These are phyloP conservation scores for Colletotrichum tofieldiae DNA, from an alignment of 2,329 filamentous ascomycete species.

Conservation along the genomic window DNA sequence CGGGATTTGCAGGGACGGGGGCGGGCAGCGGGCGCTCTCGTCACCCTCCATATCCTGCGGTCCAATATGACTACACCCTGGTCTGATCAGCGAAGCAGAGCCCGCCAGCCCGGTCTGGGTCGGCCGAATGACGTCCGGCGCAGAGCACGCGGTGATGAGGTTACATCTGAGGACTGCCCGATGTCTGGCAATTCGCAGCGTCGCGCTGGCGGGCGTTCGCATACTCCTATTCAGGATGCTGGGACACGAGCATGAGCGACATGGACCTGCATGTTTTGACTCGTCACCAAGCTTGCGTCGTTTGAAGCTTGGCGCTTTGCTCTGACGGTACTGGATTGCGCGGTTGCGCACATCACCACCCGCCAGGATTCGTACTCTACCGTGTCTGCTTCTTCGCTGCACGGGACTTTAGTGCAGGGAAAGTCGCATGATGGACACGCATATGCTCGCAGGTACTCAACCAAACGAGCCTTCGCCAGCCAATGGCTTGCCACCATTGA, in stretches of 20 bases:
- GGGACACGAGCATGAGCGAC: constrained; percentile 17
- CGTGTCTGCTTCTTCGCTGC: constrained; percentile 19
- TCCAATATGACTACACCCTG: constrained; percentile 8
- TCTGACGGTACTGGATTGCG: constrained; percentile 39
- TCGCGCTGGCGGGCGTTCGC: constrained; percentile 18
- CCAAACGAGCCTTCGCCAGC: constrained; percentile 28
- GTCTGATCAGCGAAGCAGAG: constrained; percentile 26
- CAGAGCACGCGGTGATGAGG: constrained; percentile 15
- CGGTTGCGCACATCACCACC: constrained; percentile 31
- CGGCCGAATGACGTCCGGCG: constrained; percentile 31
- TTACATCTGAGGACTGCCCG: constrained; percentile 10
- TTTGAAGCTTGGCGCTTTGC: constrained; percentile 27
- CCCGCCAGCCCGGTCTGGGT: constrained; percentile 27
- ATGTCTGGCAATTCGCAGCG: constrained; percentile 1
- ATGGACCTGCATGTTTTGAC: constrained; percentile 34
- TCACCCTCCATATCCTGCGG: constrained; percentile 20
- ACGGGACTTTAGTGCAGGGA: constrained; percentile 39
- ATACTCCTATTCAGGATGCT: background rate
- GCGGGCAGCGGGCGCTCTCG: constrained; percentile 26
- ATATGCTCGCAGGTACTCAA: constrained; percentile 31
- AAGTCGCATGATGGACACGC: constrained; percentile 26
- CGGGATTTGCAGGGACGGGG: constrained; percentile 12
- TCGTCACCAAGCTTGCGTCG: constrained; percentile 41
- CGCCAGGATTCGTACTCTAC: background rate
- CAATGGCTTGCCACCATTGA: constrained; percentile 33